Base-by-base conservation (phyloP, 2,329 filamentous ascomycete genomes). In the Aureobasidium sp. region DNA sequence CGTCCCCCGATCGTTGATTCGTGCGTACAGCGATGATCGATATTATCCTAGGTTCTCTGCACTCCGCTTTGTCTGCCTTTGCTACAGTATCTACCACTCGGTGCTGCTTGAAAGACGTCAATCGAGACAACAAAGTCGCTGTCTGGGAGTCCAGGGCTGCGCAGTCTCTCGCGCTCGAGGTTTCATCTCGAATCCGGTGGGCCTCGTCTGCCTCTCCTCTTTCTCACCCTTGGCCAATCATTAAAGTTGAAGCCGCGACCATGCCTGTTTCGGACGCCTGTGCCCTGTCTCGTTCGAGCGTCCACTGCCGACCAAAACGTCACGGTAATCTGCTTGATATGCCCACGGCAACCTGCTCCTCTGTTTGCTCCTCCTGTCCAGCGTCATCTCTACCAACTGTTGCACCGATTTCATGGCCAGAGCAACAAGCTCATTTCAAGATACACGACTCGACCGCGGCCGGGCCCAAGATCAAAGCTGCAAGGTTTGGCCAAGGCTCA, bases 271-370 rank as follows among this genome's bases (percentile, higher is more conserved):
- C 33, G 23, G 50, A 38, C 10, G 21, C 5, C n/a, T 43, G 9
- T 5, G 38, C 40, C n/a, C 23, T 27, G 33, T 27, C 51, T 55
- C 51, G 51, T 31, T 53, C 49, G 17, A 31, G 37, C 37, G 35
- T 40, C 37, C 7, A n/a, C 37, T 54, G 37, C 33, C 49, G 19
- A 53, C 49, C 49, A 53, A n/a, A 53, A 55, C 51, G 51, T 55
- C 51, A 55, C 51, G 21, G 29, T 17, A 31, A 42, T 55, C 25
- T 43, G 37, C 37, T 53, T 40, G 21, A 29, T 42, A 40, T 53
- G 21, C 25, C 21, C 27, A 53, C 31, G 35, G 33, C 35, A 33
- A 31, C 50, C 50, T 53, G 19, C 21, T 33, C 7, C 38, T 42
- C 37, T 55, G 51, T 43, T 42, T 43, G 2, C 19, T 23, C 27